phyloP scores from a whole-genome alignment of 768 basidiomycete species.

The Xerocomus potaroensis region DNA sequence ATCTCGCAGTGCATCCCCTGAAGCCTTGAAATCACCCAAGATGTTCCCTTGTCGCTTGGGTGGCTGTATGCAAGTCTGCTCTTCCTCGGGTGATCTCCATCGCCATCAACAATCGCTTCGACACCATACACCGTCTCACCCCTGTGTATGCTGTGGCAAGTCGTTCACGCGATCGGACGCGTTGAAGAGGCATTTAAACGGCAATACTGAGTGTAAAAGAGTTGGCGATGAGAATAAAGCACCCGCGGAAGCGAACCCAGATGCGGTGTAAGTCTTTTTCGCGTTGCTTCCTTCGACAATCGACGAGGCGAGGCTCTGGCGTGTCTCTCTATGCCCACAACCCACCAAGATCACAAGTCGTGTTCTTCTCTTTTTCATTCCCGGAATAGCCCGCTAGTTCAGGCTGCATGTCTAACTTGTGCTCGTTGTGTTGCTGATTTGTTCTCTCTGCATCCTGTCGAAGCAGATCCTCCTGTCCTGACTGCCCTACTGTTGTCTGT shows the following conservation, averaged over 20 bases:
- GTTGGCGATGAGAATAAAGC: constrained; percentile 14
- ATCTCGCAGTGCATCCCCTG: constrained; percentile 9
- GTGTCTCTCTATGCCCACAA: constrained; percentile 6
- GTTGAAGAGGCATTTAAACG: constrained; percentile 31
- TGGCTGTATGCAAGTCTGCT: constrained; percentile 26
- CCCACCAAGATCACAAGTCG: neutral
- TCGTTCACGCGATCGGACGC: constrained; percentile 30
- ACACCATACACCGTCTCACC: constrained; percentile 19
- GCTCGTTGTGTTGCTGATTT: neutral
- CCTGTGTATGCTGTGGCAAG: constrained; percentile 24
- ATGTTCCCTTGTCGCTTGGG: constrained; percentile 21
- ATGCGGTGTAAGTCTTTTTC: constrained; percentile 10
- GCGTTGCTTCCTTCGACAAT: constrained; percentile 1
- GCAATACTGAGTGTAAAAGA: constrained; percentile 25
- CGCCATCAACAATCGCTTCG: constrained; percentile 30
- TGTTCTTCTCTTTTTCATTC: neutral
- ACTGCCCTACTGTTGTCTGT: too few species aligned
- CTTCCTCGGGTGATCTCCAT: constrained; percentile 26
- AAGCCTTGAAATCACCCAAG: constrained; percentile 9
- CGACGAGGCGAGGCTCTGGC: constrained; percentile 18
- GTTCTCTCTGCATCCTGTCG: neutral
- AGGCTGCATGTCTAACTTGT: neutral
- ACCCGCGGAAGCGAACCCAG: constrained; percentile 14
- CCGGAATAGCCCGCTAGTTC: neutral
- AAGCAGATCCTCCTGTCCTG: neutral